Base-by-base conservation (phyloP, 768 basidiomycete genomes). In the Russula compacta region DNA sequence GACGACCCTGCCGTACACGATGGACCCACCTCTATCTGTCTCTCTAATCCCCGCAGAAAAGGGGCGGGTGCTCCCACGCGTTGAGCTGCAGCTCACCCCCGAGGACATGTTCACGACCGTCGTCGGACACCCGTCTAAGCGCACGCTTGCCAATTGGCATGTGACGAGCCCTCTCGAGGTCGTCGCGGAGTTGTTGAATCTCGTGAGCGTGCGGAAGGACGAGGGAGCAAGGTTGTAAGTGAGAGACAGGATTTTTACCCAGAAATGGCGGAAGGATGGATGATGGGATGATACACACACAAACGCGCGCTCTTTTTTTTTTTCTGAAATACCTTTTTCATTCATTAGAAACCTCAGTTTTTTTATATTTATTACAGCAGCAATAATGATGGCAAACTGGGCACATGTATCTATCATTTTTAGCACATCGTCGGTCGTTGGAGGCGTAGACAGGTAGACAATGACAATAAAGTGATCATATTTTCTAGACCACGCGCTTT, bases 121-220 rank as follows among this genome's bases (percentile, higher is more conserved):
- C 33, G 92, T 98, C n/a, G 95, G 95, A 1, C 89, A 89, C 62
- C 85, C 85, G 67, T 84, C 81, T 69, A 95, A 95, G 77, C 83
- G 89, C 67, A 98, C 95, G 51, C 76, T 94, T 53, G 95, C 93
- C 19, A 82, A 81, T 49, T 95, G 92, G 92, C 94, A 97, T 73
- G 87, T 97, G 55, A 92, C 89, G 61, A 84, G 86, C 49, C 90
- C 95, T 14, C 83, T 82, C 56, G 93, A 95, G 76, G 82, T 95
- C 61, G 83, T 95, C 24, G 88, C 88, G 8, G 82, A 87, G 66
- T 83, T 95, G 79, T 71, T 89, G 56, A 73, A 81, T 42, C 74
- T 92, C 59, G 83, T 83, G 32, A 77, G 76, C 17, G 47, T 48
- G 51, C 33, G n/a, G 19, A 44, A 49, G 56, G 50, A 43, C 33